Evolutionary conservation across 371 early-diverging fungal genomes (phyloP).

Genomic region (Rhizopus arrhizus): DNA sequence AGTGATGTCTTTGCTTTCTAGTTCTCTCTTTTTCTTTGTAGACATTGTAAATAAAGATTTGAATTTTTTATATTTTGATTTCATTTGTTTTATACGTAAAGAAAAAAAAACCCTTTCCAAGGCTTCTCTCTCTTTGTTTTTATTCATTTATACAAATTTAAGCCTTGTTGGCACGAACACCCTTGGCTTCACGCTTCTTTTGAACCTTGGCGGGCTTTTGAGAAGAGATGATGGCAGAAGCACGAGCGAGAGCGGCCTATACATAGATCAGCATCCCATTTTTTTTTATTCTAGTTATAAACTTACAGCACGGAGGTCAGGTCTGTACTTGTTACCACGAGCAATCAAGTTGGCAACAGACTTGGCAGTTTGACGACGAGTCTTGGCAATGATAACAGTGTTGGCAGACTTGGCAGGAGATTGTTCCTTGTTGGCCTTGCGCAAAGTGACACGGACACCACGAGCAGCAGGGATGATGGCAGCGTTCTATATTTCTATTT

Average conservation of each 20-base stretch:
- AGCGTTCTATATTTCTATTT: constrained; percentile 56
- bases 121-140: too few relatives aligned
- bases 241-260: constrained; percentile 83
- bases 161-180: constrained; percentile 40
- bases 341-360: constrained; percentile 72
- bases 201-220: constrained; percentile 69
- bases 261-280: constrained; percentile 2
- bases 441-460: constrained; percentile 67
- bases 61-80: too few relatives aligned
- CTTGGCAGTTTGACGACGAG: constrained; percentile 71
- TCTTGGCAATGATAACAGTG: constrained; percentile 65
- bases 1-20: not conserved
- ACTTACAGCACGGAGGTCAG: constrained; percentile 76
- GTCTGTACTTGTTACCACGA: constrained; percentile 65
- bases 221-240: constrained; percentile 68
- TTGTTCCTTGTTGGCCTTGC: constrained; percentile 62
- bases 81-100: too few relatives aligned
- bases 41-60: not conserved
- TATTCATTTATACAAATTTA: constrained; percentile 9
- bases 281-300: not conserved
- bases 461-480: constrained; percentile 63
- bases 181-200: constrained; percentile 50
- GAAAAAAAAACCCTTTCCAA: too few relatives aligned
- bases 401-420: constrained; percentile 60
- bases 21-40: not conserved